A percentile compares a stretch with the other conserved stretches of the same genome.
Conservation (phyloP, 2,329 filamentous ascomycete genomes). For the Beauveria australis region DNA sequence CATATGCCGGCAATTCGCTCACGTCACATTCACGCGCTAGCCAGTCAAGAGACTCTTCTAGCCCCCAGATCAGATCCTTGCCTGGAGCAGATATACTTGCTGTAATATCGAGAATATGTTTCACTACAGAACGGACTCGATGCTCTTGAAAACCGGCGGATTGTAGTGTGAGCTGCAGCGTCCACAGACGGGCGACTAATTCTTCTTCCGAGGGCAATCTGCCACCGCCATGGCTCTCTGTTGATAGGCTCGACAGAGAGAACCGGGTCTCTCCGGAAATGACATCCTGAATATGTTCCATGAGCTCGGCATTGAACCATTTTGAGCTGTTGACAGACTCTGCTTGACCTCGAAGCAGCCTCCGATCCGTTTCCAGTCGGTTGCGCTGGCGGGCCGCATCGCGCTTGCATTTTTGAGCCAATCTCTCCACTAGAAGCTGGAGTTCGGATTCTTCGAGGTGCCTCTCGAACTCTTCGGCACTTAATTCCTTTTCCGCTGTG, state of each 20-base stretch:
- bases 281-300: conserved; percentile 70
- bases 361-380: conserved; percentile 76
- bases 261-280: conserved; percentile 58
- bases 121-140: conserved; percentile 55
- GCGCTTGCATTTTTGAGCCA: conserved; percentile 68
- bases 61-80: conserved; percentile 69
- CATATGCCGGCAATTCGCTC: conserved; percentile 66
- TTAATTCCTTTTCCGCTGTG: conserved; percentile 43
- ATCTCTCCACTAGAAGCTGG: conserved; percentile 77
- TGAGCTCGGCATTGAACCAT: conserved; percentile 74
- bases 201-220: conserved; percentile 67
- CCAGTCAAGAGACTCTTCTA: conserved; percentile 86
- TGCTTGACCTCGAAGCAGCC: conserved; percentile 71
- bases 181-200: conserved; percentile 73
- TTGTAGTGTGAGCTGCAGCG: conserved; percentile 63
- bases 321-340: conserved; percentile 62
- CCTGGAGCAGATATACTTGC: conserved; percentile 47
- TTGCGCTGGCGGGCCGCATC: conserved; percentile 70
- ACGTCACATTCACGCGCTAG: conserved; percentile 67
- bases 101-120: conserved; percentile 58
- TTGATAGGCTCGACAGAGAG: conserved; percentile 39
- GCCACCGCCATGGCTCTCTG: conserved; percentile 34
- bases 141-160: conserved; percentile 59
- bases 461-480: conserved; percentile 80
- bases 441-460: conserved; percentile 88